Percentiles rank a stretch among this genome's conserved stretches.
These are phyloP conservation scores for Phylloporus arenicola DNA, from an alignment of 768 basidiomycete species.

Conservation along the genomic window DNA sequence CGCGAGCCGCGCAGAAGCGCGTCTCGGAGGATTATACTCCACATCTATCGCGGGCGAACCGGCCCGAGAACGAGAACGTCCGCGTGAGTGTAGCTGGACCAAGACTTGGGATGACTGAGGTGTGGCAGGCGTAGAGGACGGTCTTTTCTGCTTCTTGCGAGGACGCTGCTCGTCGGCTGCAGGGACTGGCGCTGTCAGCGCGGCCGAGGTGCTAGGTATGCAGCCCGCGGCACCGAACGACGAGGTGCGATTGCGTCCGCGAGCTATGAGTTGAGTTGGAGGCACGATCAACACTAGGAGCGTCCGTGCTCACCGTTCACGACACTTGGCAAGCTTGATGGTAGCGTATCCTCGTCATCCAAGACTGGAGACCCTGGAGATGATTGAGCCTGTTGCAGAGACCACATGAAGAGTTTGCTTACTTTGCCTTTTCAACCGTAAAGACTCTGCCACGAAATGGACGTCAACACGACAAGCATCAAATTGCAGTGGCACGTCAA, in stretches of 20 bases:
- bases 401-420: neutral
- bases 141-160: conserved; percentile 19
- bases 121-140: conserved; percentile 16
- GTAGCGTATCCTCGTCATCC: conserved; percentile 5
- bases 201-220: neutral
- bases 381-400: conserved; percentile 1
- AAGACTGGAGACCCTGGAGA: conserved; percentile 5
- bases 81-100: conserved; percentile 5
- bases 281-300: neutral
- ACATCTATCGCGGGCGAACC: conserved; percentile 11
- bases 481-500: neutral
- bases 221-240: neutral
- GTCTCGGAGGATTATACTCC: conserved; percentile 5
- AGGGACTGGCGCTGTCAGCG: neutral
- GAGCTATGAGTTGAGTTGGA: conserved; percentile 9
- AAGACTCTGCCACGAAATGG: conserved; percentile 8
- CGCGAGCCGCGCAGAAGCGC: conserved; percentile 18
- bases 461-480: conserved; percentile 7
- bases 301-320: conserved; percentile 11
- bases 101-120: conserved; percentile 8
- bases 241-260: conserved; percentile 16
- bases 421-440: conserved; percentile 15
- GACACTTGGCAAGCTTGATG: conserved; percentile 4
- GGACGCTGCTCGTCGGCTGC: conserved; percentile 6
- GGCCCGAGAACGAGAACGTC: conserved; percentile 15